A percentile compares a stretch with the other conserved stretches of the same genome.
Conservation (phyloP, 306 rosid species). For the Acacia confusa region DNA sequence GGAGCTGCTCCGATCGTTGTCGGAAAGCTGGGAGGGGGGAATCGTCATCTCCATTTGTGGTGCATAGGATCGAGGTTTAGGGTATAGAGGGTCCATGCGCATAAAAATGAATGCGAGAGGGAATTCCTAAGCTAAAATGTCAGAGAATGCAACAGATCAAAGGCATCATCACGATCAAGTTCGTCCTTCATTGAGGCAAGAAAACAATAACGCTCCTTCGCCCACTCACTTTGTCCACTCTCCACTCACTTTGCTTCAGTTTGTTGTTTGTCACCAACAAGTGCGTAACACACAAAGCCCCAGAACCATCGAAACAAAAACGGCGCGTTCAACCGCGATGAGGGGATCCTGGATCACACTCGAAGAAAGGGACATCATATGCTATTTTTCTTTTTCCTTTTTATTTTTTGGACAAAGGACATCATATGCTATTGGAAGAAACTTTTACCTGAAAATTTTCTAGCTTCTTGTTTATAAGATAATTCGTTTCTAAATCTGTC, state of each 20-base stretch:
- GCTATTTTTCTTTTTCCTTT: too few species aligned
- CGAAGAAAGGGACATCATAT: background rate
- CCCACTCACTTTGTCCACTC: background rate
- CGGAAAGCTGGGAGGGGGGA: constrained; percentile 67
- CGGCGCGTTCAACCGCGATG: background rate
- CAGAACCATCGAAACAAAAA: background rate
- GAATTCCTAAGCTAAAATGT: background rate
- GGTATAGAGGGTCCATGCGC: constrained; percentile 45
- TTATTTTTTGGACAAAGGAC: too few species aligned
- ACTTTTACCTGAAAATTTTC: too few species aligned
- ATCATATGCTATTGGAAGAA: background rate
- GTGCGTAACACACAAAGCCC: background rate
- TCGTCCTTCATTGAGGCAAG: background rate
- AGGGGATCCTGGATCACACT: background rate
- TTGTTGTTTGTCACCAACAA: background rate
- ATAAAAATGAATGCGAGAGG: background rate
- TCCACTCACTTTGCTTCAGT: background rate
- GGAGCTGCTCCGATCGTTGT: constrained; percentile 58
- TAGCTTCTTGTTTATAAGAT: too few species aligned
- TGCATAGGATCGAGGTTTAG: constrained; percentile 46
- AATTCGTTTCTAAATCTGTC: too few species aligned
- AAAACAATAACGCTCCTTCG: background rate
- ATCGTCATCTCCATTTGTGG: constrained; percentile 62
- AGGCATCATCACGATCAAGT: background rate
- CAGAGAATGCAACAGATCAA: background rate